Evolutionary conservation across 176 grass and related monocot species (phyloP), one percentile per base, ranked within the genome.

Genomic region (Pontederia paniculata): DNA sequence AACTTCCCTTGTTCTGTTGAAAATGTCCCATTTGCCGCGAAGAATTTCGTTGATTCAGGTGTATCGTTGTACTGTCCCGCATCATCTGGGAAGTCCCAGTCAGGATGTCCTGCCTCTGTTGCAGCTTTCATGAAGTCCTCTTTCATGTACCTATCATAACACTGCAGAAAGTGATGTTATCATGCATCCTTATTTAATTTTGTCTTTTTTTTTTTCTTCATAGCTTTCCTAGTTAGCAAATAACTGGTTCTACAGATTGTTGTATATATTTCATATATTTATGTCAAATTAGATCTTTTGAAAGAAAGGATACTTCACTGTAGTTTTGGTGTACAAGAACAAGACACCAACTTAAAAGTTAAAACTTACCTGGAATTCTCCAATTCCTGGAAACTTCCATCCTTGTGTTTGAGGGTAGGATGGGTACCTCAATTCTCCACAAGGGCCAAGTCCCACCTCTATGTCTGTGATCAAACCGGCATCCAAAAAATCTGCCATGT

Each of bases 401-500:
- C 82, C 91, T 23, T 97, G 85, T 51, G 56, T 71, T 64, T 81
- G 63, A 49, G 82, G 79, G 63, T 90, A 97, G 0, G 86, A 97
- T 1, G 86, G 91, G 65, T 97, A 97, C 58, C 91, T 89, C 76
- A 90, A 75, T 68, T 97, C 91, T 63, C 91, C 80, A 42, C 76
- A 70, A 49, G 91, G 91, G 48, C 91, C 86, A 42, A 97, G 77
- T 42, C 91, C 86, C 17, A 96, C 86, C 79, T 96, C 85, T 76
- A 96, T 84, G 60, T 96, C 86, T 65, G 74, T 68, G 31, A 89
- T 83, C 14, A 85, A 52, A 49, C 71, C 83, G 12, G 55, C 77
- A 74, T 73, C 82, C 51, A 97, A 55, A 58, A 84, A 97, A 41
- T 87, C 74, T 47, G 23, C 62, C 85, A 90, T 89, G 65, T 76